Evolutionary conservation across 2,329 filamentous ascomycete species (phyloP), one percentile per base, ranked within the genome.

Genomic region (Didymella pinodella): DNA sequence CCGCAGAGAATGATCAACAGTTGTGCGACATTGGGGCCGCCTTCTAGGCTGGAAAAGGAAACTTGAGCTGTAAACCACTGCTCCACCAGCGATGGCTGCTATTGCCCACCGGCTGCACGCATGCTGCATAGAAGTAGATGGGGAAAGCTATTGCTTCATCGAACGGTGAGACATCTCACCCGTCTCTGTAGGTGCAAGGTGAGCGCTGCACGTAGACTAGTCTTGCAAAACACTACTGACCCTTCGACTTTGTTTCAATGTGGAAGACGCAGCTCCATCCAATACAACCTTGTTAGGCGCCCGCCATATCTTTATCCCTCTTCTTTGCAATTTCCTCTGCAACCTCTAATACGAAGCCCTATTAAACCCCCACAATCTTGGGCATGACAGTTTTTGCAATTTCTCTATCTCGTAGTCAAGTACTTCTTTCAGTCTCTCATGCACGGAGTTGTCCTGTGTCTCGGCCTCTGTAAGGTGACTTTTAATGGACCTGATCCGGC

Each of bases 11-110:
- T 10, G 22, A 59, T 54, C 45, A n/a, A 16, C 47, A 7, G 45
- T 49, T 54, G 49, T 54, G 56, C 38, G 28, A 59, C 40, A 41
- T 54, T 51, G 38, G 32, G n/a, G 45, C 14, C 12, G 31, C 18
- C 25, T 49, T 48, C 34, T 38, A 22, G n/a, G 44, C 20, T 48
- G 43, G 25, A 49, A 46, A 49, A 49, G 45, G 14, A 53, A 58
- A 16, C 18, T 46, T 22, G 49, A 10, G 28, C 22, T 45, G 25
- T 18, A 40, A 5, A 32, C 25, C 12, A 25, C 1, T 18, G 32
- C 31, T 32, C 50, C 50, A 54, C 51, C 34, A 47, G 43, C 41
- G 10, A 41, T 40, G 18, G n/a, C 25, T 36, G 41, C n/a, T 41
- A 22, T 38, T 32, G 28, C 20, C 43, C 26, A 22, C 50, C 7